phyloP scores from a whole-genome alignment of 164 flowering plant genomes.

The Buxus sempervirens region DNA sequence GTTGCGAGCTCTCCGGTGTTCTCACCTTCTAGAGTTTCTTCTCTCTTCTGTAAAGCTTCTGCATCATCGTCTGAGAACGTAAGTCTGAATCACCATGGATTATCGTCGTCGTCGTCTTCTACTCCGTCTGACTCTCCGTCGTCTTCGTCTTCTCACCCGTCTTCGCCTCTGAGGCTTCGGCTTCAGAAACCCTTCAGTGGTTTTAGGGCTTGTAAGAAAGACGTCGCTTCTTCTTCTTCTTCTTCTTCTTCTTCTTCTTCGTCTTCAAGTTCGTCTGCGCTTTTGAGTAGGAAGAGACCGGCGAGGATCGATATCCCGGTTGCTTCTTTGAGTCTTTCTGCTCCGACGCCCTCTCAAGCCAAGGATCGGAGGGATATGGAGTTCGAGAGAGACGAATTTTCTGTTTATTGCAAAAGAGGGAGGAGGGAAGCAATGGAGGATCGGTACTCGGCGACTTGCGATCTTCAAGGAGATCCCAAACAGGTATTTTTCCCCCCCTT shows the following conservation, averaged over 20 bases:
- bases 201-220: constrained; percentile 18
- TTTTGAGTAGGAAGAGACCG: constrained; percentile 62
- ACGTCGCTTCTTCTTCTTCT: not conserved
- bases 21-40: constrained; percentile 29
- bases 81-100: constrained; percentile 11
- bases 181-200: constrained; percentile 38
- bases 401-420: constrained; percentile 80
- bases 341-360: constrained; percentile 13
- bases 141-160: constrained; percentile 8
- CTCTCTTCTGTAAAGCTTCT: constrained; percentile 24
- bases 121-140: not conserved
- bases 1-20: constrained; percentile 32
- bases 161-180: constrained; percentile 28
- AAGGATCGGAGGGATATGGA: constrained; percentile 31
- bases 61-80: constrained; percentile 8
- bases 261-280: not conserved
- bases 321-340: constrained; percentile 28
- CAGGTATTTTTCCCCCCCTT: constrained; percentile 66
- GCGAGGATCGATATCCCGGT: constrained; percentile 65
- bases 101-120: constrained; percentile 1
- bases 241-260: not conserved
- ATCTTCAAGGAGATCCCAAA: constrained; percentile 57
- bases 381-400: constrained; percentile 51
- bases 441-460: constrained; percentile 55
- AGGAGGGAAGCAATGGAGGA: constrained; percentile 83